Evolutionary conservation across 345 rosid genomes (phyloP).

Genomic region (Eutrema yunnanense): DNA sequence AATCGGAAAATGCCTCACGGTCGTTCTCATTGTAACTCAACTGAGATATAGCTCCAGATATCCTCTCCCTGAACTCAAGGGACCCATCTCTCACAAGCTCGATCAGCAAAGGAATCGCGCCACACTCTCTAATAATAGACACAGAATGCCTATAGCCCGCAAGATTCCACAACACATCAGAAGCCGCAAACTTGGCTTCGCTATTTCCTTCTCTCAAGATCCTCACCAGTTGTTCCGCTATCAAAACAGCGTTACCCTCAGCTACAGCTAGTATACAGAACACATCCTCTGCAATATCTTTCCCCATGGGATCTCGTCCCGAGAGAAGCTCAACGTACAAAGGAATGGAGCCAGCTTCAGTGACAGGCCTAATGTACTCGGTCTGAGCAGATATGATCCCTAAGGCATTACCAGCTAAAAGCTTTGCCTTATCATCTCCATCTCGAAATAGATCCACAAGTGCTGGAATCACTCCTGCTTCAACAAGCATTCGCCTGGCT

Average conservation of each 20-base stretch:
- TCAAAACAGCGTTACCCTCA: constrained; percentile 45
- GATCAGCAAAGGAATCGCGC: constrained; percentile 47
- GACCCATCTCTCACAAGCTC: constrained; percentile 39
- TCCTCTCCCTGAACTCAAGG: constrained; percentile 42
- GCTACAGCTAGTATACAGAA: constrained; percentile 50
- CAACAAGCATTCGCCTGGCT: constrained; percentile 44
- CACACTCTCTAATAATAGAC: constrained; percentile 46
- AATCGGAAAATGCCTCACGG: constrained; percentile 40
- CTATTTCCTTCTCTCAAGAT: constrained; percentile 52
- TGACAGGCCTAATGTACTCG: constrained; percentile 38
- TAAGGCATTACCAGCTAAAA: constrained; percentile 52
- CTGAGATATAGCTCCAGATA: constrained; percentile 45
- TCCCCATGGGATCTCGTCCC: constrained; percentile 40
- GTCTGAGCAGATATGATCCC: constrained; percentile 51
- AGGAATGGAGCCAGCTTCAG: constrained; percentile 56
- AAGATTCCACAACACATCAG: constrained; percentile 59
- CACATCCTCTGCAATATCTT: constrained; percentile 58
- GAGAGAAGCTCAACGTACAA: constrained; percentile 56
- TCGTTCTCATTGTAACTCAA: constrained; percentile 41
- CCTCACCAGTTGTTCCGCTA: constrained; percentile 48
- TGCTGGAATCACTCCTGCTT: constrained; percentile 41
- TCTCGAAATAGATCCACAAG: constrained; percentile 46
- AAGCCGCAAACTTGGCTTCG: constrained; percentile 46
- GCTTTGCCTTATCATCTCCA: constrained; percentile 41
- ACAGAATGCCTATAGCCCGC: constrained; percentile 45